phyloP scores from a whole-genome alignment of 75 land plant genomes.

The Cunninghamia lanceolata region DNA sequence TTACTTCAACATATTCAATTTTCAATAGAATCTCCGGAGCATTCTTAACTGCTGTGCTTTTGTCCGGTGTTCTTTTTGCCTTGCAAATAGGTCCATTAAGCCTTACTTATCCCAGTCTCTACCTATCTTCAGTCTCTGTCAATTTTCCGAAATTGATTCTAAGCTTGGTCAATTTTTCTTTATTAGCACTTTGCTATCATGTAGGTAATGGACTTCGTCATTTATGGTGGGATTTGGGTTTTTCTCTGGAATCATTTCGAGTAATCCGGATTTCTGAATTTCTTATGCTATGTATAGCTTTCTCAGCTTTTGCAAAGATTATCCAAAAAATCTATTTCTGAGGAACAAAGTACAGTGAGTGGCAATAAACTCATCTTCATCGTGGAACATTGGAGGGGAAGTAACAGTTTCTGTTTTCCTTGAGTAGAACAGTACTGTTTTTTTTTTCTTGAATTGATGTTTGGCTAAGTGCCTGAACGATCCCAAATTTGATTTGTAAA shows the following conservation, averaged over 20 bases:
- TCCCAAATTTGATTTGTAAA: neutral
- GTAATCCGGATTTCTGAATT: neutral
- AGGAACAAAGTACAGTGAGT: neutral
- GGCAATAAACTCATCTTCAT: neutral
- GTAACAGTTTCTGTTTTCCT: neutral
- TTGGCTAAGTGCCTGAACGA: neutral
- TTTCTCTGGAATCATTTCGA: neutral
- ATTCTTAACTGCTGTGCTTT: conserved; percentile 28
- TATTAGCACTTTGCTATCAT: neutral
- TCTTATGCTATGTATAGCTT: neutral
- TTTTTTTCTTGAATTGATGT: neutral
- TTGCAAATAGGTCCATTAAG: neutral
- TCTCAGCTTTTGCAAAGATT: conserved; percentile 63
- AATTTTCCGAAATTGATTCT: neutral
- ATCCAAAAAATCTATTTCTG: conserved; percentile 23
- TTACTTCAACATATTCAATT: conserved; percentile 56
- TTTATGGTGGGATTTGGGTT: neutral
- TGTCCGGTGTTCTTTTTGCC: neutral
- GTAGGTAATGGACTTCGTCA: neutral
- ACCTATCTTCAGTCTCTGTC: neutral
- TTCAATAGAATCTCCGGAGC: conserved; percentile 55
- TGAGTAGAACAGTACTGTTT: neutral
- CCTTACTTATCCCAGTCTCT: neutral
- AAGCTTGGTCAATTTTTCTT: neutral
- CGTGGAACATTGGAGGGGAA: neutral